These are phyloP conservation scores for Shiraia sp. DNA, from an alignment of 2,329 filamentous ascomycete genomes.

Conservation along the genomic window DNA sequence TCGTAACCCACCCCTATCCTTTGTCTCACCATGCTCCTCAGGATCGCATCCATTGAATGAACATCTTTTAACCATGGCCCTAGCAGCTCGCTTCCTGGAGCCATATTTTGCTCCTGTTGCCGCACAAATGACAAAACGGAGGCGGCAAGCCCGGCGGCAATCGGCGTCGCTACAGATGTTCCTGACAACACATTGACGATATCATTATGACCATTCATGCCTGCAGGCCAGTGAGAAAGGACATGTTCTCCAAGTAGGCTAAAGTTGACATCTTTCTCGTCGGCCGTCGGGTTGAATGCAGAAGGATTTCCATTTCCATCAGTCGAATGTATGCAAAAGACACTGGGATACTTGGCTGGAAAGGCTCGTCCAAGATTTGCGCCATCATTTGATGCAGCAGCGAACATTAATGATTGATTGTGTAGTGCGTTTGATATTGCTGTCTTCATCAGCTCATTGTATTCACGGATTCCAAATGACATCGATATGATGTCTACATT, in stretches of 20 bases:
- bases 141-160: constrained; percentile 15
- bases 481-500: constrained; percentile 8
- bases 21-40: too few relatives aligned
- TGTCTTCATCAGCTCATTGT: neutral
- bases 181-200: too few relatives aligned
- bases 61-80: too few relatives aligned
- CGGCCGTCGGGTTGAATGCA: too few relatives aligned
- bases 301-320: neutral
- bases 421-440: constrained; percentile 3
- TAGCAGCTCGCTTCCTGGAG: too few relatives aligned
- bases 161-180: constrained; percentile 13
- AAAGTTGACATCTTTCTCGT: too few relatives aligned
- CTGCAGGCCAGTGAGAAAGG: too few relatives aligned
- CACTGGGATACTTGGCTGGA: constrained; percentile 1
- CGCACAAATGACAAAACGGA: constrained; percentile 13
- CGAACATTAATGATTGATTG: constrained; percentile 3
- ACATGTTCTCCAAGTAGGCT: too few relatives aligned
- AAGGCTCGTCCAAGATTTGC: constrained; percentile 1
- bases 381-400: constrained; percentile 8
- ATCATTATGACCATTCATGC: too few relatives aligned
- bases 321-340: constrained; percentile 3
- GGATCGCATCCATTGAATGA: too few relatives aligned
- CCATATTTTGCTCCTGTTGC: too few relatives aligned
- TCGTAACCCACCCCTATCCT: too few relatives aligned
- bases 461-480: constrained; percentile 5